A percentile compares a stretch with the other conserved stretches of the same genome.
These are phyloP conservation scores for Helicostylum pulchrum DNA, from an alignment of 192 early-diverging fungal genomes.

Conservation along the genomic window DNA sequence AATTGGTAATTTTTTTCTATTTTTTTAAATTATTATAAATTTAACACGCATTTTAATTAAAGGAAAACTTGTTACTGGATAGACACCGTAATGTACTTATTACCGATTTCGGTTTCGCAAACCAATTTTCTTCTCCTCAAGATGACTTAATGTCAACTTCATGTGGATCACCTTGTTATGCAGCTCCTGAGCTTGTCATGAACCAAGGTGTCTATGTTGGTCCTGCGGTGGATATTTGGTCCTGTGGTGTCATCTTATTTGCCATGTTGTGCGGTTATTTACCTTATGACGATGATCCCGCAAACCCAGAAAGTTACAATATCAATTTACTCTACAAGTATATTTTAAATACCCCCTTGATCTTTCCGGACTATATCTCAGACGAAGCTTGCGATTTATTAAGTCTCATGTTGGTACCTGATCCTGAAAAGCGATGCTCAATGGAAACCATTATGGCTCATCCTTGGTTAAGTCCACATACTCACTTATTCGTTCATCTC, in stretches of 20 bases:
- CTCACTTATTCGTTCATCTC: constrained; percentile 20
- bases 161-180: constrained; percentile 98
- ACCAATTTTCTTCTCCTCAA: constrained; percentile 70
- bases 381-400: constrained; percentile 76
- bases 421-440: constrained; percentile 72
- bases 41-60: too few relatives aligned
- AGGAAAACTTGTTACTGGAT: constrained; percentile 91
- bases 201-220: constrained; percentile 95
- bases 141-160: constrained; percentile 88
- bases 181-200: constrained; percentile 98
- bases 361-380: constrained; percentile 86
- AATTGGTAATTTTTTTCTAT: constrained; percentile 60
- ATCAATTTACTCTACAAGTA: constrained; percentile 82
- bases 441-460: constrained; percentile 78
- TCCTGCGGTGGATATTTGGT: constrained; percentile 96
- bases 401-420: constrained; percentile 86
- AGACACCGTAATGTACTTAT: constrained; percentile 89
- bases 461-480: constrained; percentile 35
- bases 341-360: constrained; percentile 75
- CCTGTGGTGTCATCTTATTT: constrained; percentile 95
- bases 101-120: constrained; percentile 99
- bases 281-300: constrained; percentile 89
- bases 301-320: constrained; percentile 88
- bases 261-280: constrained; percentile 89
- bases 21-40: too few relatives aligned